These are phyloP conservation scores for Huntiella savannae DNA, from an alignment of 2,329 filamentous ascomycete species.

Conservation along the genomic window DNA sequence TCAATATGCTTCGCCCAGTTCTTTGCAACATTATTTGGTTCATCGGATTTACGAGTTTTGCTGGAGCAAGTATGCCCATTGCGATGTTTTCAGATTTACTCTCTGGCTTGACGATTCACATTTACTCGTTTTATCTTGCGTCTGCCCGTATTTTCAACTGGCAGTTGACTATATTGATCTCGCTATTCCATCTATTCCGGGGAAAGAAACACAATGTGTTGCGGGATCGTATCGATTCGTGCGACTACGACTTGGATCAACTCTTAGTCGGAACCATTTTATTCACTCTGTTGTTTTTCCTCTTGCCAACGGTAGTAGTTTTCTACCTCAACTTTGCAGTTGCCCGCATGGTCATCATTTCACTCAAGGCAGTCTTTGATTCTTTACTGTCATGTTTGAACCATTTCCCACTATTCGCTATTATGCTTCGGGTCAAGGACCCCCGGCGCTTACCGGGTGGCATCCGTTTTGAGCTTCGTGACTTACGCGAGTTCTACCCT, in stretches of 20 bases:
- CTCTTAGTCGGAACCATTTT: conserved; percentile 88
- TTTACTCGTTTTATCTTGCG: conserved; percentile 94
- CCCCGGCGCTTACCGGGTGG: conserved; percentile 68
- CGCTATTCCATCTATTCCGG: conserved; percentile 94
- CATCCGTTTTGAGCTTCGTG: conserved; percentile 75
- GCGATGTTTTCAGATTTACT: conserved; percentile 87
- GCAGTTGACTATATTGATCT: conserved; percentile 92
- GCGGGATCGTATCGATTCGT: conserved; percentile 92
- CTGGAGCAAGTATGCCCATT: conserved; percentile 90
- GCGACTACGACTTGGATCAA: conserved; percentile 96
- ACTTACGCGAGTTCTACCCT: conserved; percentile 38
- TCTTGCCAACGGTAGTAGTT: conserved; percentile 83
- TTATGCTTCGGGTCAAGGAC: conserved; percentile 93
- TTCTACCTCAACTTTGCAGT: conserved; percentile 95
- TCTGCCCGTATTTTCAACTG: conserved; percentile 95
- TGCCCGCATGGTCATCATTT: conserved; percentile 87
- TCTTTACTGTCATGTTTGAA: conserved; percentile 86
- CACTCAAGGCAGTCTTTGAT: conserved; percentile 76
- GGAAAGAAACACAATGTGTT: conserved; percentile 96
- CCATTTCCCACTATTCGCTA: conserved; percentile 89
- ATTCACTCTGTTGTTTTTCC: conserved; percentile 86
- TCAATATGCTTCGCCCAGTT: conserved; percentile 56
- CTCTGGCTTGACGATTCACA: conserved; percentile 80
- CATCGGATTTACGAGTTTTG: conserved; percentile 87
- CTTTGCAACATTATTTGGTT: conserved; percentile 80